Evolutionary conservation across 208 protist genomes (phyloP).

Genomic region (Acanthamoeba divionensis): DNA sequence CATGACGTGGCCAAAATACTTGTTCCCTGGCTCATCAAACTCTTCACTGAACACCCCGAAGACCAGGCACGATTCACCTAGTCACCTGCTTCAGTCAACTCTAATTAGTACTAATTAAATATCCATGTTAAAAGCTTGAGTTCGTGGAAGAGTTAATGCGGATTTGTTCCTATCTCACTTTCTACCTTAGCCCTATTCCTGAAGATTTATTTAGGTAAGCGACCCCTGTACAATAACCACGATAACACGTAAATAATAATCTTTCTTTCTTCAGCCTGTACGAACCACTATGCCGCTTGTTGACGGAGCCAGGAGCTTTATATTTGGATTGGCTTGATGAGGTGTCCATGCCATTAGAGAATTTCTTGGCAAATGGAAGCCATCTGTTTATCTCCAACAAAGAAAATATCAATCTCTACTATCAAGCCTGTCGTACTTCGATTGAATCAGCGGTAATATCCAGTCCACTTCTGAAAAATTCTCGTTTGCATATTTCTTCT

Average conservation of each 20-base stretch:
- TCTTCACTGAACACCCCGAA: not conserved
- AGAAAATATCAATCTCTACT: not conserved
- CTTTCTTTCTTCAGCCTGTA: not conserved
- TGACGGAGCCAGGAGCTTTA: not conserved
- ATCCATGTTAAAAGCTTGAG: not conserved
- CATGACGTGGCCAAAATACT: not conserved
- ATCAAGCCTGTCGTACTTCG: not conserved
- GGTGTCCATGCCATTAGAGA: not conserved
- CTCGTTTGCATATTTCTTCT: not conserved
- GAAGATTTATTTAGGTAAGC: not conserved
- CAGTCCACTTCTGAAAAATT: not conserved
- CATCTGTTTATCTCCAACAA: not conserved
- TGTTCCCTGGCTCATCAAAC: not conserved
- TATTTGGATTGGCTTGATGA: not conserved
- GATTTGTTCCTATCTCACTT: not conserved
- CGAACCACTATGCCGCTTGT: not conserved
- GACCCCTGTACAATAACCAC: not conserved
- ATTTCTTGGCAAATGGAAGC: not conserved
- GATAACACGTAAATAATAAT: not conserved
- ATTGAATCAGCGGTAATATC: not conserved
- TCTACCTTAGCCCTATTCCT: not conserved
- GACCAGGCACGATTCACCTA: not conserved
- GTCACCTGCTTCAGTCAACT: not conserved
- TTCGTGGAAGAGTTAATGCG: not conserved
- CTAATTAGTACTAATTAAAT: not conserved